A percentile compares a stretch with the other conserved stretches of the same genome.
Conservation (phyloP, 257 asterid species). For the Scutellaria baicalensis region DNA sequence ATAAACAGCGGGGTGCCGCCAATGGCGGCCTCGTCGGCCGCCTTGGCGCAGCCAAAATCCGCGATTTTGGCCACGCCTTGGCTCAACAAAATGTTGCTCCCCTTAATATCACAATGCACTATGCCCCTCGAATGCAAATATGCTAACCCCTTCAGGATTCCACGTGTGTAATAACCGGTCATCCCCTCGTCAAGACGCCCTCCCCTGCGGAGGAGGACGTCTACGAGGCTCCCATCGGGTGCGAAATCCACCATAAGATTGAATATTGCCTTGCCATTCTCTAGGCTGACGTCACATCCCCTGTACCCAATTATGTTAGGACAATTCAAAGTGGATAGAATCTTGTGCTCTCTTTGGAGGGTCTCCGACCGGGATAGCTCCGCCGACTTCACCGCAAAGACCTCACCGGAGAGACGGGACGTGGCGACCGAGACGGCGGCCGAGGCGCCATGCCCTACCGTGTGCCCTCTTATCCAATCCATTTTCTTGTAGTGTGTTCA, state of each 20-base stretch:
- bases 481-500: constrained; percentile 17
- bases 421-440: constrained; percentile 59
- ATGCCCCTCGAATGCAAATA: constrained; percentile 55
- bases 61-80: constrained; percentile 44
- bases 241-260: constrained; percentile 55
- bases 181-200: constrained; percentile 32
- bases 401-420: constrained; percentile 10
- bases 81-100: constrained; percentile 47
- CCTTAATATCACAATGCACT: constrained; percentile 79
- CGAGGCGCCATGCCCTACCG: constrained; percentile 63
- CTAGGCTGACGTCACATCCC: constrained; percentile 40
- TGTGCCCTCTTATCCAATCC: constrained; percentile 74
- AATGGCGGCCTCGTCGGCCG: constrained; percentile 11
- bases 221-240: constrained; percentile 37
- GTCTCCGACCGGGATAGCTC: constrained; percentile 38
- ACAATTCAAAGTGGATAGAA: constrained; percentile 32
- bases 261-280: constrained; percentile 25
- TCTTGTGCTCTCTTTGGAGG: constrained; percentile 41
- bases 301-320: constrained; percentile 40
- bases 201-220: constrained; percentile 20
- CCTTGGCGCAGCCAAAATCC: constrained; percentile 70
- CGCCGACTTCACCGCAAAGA: constrained; percentile 61
- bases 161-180: constrained; percentile 30
- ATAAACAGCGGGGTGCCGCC: constrained; percentile 78
- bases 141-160: constrained; percentile 43